These are phyloP conservation scores for Cucumis melo DNA, from an alignment of 306 rosid genomes.

Conservation along the genomic window DNA sequence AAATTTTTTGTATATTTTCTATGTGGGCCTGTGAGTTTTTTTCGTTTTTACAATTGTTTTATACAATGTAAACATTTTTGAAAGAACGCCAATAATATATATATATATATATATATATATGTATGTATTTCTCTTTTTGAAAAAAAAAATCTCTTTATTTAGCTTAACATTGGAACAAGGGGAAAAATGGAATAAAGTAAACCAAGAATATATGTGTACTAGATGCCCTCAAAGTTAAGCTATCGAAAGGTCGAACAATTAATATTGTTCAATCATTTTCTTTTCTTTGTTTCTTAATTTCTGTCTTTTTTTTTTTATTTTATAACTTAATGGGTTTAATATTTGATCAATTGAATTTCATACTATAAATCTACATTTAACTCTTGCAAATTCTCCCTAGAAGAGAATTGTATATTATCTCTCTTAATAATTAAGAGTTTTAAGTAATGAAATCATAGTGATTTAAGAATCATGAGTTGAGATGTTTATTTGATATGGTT, in stretches of 20 bases:
- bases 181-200: neutral
- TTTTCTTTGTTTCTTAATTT: neutral
- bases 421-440: neutral
- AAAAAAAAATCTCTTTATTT: neutral
- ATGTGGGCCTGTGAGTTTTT: too few species aligned
- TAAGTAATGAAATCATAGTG: neutral
- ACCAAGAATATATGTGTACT: neutral
- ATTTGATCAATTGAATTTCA: neutral
- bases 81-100: too few species aligned
- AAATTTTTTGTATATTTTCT: too few species aligned
- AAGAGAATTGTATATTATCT: neutral
- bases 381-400: neutral
- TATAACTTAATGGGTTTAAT: neutral
- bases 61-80: too few species aligned
- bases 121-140: too few species aligned
- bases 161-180: neutral
- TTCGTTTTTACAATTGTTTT: too few species aligned
- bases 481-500: too few species aligned
- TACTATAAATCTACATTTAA: too few species aligned
- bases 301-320: neutral
- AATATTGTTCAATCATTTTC: neutral
- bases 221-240: slow-evolving; percentile 1
- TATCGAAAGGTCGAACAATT: neutral
- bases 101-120: too few species aligned
- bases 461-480: neutral